Evolutionary conservation across 2,329 filamentous ascomycete genomes (phyloP), one percentile per base, ranked within the genome.

Genomic region (Stagonosporopsis vannaccii): DNA sequence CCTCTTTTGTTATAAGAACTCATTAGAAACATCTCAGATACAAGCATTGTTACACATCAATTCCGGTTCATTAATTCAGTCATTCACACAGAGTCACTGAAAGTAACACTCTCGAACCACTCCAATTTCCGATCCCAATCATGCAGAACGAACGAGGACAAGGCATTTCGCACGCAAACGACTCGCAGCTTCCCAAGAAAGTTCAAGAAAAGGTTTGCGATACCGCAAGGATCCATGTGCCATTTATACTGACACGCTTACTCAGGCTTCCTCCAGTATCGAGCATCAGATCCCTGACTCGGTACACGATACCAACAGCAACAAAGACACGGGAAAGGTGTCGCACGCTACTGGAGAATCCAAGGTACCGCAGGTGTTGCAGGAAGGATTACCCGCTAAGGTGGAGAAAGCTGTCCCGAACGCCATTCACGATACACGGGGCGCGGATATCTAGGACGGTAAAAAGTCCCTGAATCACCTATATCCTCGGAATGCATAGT

Each of bases 101-200:
- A 12, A 17, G 19, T 20, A 39, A 22, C 36, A 22, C n/a, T n/a
- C n/a, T n/a, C n/a, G n/a, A n/a, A n/a, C n/a, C 5, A 7, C 5
- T 8, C n/a, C 32, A 15, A 35, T 20, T 23, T 25, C 37, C 4
- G 7, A 28, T 4, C 11, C n/a, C 39, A 20, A 42, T 13, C 3
- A 55, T 55, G 51, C 51, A 55, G 36, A 55, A 55, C 44, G 51
- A 55, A 2, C 36, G 44, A 19, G 51, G 51, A 15, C 51, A 55
- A 33, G 51, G 51, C 44, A 40, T 55, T 2, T 55, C 51, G 32
- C 51, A 55, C 45, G 51, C 51, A 13, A 40, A 35, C 8, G 51
- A 55, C 19, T 55, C 51, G 8, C n/a, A 43, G 32, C 51, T 55
- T 12, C 51, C 51, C 9, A 44, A 49, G 20, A 55, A 55, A n/a